These are phyloP conservation scores for Aspergillus nanangensis DNA, from an alignment of 495 filamentous ascomycete genomes.

Conservation along the genomic window DNA sequence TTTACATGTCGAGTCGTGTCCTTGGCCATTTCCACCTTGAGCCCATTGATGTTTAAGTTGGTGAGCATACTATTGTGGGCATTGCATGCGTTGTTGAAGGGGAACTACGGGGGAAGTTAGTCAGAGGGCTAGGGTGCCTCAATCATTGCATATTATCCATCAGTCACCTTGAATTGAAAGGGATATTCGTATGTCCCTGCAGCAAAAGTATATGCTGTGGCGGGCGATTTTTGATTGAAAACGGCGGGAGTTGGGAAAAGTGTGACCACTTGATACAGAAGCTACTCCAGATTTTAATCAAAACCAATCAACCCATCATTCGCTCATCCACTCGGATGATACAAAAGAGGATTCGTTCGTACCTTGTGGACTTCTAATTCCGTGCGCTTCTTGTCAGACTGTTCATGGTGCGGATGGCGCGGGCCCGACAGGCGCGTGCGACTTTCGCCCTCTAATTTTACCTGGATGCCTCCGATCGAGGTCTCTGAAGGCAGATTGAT, in stretches of 20 bases:
- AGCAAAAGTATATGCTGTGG: conserved; percentile 58
- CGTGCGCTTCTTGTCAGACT: conserved; percentile 51
- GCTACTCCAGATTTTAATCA: conserved; percentile 28
- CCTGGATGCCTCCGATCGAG: conserved; percentile 70
- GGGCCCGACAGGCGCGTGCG: conserved; percentile 55
- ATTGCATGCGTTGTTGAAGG: conserved; percentile 85
- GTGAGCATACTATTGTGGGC: conserved; percentile 54
- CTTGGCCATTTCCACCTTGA: conserved; percentile 54
- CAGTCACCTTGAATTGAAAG: conserved; percentile 77
- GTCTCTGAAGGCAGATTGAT: conserved; percentile 60
- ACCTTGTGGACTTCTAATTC: conserved; percentile 80
- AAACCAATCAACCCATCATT: too few relatives aligned
- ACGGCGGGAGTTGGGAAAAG: conserved; percentile 60
- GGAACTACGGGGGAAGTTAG: conserved; percentile 46
- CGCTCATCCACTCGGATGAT: too few relatives aligned
- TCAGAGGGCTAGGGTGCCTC: background rate
- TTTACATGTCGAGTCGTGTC: conserved; percentile 65
- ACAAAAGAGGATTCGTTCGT: conserved; percentile 8
- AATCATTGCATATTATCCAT: too few relatives aligned
- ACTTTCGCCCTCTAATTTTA: conserved; percentile 92
- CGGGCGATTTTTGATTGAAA: conserved; percentile 36
- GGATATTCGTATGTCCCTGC: conserved; percentile 82
- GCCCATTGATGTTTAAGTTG: conserved; percentile 50
- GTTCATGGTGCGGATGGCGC: conserved; percentile 56
- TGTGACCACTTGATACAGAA: conserved; percentile 60